Base-by-base conservation (phyloP, 2,329 filamentous ascomycete species). In the Aureobasidium sp. region DNA sequence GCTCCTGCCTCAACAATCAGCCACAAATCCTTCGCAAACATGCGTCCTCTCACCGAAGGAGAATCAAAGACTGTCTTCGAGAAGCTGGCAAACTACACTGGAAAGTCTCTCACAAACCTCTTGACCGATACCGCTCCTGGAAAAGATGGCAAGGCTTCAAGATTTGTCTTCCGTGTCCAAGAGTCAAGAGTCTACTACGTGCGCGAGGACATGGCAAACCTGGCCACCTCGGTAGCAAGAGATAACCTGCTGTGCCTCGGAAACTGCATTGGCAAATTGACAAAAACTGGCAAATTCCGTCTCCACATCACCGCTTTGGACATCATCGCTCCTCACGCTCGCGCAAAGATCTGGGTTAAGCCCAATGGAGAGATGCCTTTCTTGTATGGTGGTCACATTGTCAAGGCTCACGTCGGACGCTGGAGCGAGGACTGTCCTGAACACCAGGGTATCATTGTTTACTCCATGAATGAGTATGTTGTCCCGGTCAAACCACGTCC, bases 311-410 rank as follows among this genome's bases (percentile, higher is more conserved):
- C 91, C 1, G 87, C 80, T n/a, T 77, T 98, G 55, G 86, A 90
- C 58, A 81, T 96, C 58, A 85, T 98, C 60, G 87, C 90, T 54
- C 85, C 88, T 60, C 89, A 96, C 69, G 91, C 91, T 39, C 79
- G 93, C 56, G 95, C 95, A 74, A 97, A 97, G 81, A 84, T 97
- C 62, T 97, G 90, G 90, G 85, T 98, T 61, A 94, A 94, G 72
- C 80, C 84, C 56, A 97, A 97, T 71, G 93, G 93, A 61, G 90
- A 94, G 65, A 95, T 96, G 90, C 91, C 93, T 1, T 97, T 95
- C 69, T 74, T 98, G 41, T 98, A 97, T 71, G 93, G 93, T 50
- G 88, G 88, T 54, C 90, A 97, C 70, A 78, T 95, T 49, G 81
- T 94, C 61, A 88, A 88, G 69, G 86, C 85, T 27, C 86, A 90